These are phyloP conservation scores for Blakeslea trispora DNA, from an alignment of 371 early-diverging fungal genomes.

Conservation along the genomic window DNA sequence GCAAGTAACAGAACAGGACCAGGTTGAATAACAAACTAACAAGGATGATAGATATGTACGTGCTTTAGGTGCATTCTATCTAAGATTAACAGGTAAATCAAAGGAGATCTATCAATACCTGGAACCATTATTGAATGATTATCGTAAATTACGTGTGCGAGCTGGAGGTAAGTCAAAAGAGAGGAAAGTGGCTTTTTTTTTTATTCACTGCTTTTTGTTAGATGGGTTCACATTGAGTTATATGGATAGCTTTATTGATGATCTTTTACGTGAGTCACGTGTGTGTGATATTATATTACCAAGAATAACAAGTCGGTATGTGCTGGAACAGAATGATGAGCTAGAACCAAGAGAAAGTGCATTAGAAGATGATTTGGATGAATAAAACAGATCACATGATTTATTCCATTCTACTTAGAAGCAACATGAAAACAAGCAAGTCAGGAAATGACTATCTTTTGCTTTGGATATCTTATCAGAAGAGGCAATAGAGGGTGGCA, in stretches of 20 bases:
- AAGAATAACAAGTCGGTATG: slow-evolving; percentile 72
- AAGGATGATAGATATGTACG: slow-evolving; percentile 83
- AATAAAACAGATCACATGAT: too few species aligned
- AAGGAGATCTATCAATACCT: slow-evolving; percentile 82
- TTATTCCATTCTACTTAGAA: too few species aligned
- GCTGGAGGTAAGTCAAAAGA: slow-evolving; percentile 61
- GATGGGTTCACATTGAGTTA: slow-evolving; percentile 65
- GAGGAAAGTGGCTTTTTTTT: too few species aligned
- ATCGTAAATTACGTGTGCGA: slow-evolving; percentile 79
- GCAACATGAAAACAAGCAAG: too few species aligned
- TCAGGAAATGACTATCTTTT: too few species aligned
- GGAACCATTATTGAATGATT: slow-evolving; percentile 87
- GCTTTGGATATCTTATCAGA: too few species aligned
- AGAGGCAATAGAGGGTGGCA: too few species aligned
- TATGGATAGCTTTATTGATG: slow-evolving; percentile 93
- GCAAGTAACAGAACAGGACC: slow-evolving; percentile 29
- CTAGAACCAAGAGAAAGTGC: slow-evolving; percentile 81
- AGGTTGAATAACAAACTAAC: too few species aligned
- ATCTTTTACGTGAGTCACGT: slow-evolving; percentile 75
- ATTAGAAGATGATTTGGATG: slow-evolving; percentile 74
- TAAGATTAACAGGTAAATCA: slow-evolving; percentile 77
- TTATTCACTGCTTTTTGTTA: too few species aligned
- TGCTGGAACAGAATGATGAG: slow-evolving; percentile 87
- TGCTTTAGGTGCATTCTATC: slow-evolving; percentile 88
- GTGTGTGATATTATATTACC: slow-evolving; percentile 92